These are phyloP conservation scores for Neurospora hispaniola DNA, from an alignment of 495 filamentous ascomycete genomes.

Conservation along the genomic window DNA sequence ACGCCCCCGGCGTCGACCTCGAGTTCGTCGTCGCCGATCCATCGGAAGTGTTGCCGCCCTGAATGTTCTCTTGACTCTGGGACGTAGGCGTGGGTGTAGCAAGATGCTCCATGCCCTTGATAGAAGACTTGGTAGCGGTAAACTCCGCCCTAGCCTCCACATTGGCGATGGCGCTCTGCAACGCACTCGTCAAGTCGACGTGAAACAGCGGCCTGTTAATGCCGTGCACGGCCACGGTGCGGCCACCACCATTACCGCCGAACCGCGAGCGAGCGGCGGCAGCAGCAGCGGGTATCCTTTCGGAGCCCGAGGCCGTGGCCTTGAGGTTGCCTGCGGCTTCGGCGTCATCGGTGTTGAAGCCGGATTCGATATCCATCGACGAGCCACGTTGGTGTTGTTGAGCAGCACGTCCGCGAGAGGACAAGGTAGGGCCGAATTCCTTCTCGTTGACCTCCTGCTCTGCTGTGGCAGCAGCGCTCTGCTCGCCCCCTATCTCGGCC, in stretches of 20 bases:
- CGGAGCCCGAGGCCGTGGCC: neutral
- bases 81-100: neutral
- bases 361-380: neutral
- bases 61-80: neutral
- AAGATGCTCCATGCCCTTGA: neutral
- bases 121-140: neutral
- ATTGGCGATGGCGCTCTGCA: constrained; percentile 82
- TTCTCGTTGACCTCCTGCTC: constrained; percentile 50
- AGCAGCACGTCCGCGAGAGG: neutral
- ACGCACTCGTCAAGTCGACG: constrained; percentile 80
- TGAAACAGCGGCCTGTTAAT: constrained; percentile 90
- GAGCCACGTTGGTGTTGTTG: neutral
- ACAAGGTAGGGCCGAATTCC: constrained; percentile 21
- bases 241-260: constrained; percentile 1
- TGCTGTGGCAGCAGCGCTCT: constrained; percentile 50
- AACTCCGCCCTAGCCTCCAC: constrained; percentile 37
- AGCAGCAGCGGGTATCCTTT: neutral
- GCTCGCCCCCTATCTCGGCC: constrained; percentile 68
- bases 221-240: constrained; percentile 61
- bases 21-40: neutral
- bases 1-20: neutral
- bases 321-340: neutral
- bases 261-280: neutral
- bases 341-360: neutral
- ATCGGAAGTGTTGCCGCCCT: neutral